A percentile compares a stretch with the other conserved stretches of the same genome.
Conservation (phyloP, 1,284 basidiomycete genomes). For the Puccinia coronata region DNA sequence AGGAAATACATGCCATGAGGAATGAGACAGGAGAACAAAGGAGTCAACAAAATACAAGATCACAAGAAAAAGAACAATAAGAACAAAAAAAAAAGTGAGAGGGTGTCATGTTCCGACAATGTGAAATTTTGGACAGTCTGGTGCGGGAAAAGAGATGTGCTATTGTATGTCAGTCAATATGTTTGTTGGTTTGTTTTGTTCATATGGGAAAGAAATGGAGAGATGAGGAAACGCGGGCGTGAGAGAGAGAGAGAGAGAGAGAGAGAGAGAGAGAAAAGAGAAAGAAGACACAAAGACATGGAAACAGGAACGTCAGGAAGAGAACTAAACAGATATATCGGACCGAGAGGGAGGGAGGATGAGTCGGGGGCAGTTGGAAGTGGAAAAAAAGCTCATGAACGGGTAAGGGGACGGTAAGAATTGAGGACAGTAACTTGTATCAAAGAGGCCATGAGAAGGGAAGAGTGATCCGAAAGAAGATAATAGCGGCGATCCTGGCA, state of each 20-base stretch:
- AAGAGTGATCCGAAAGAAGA: neutral
- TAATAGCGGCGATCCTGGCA: neutral
- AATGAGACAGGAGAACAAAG: too few species aligned
- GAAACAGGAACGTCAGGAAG: neutral
- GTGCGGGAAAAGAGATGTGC: neutral
- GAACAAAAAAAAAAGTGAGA: neutral
- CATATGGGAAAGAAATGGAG: neutral
- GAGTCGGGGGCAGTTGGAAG: neutral
- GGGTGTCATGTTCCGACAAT: neutral
- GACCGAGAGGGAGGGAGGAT: neutral
- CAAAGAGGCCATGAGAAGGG: neutral
- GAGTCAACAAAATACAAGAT: constrained; percentile 4
- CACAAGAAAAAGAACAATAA: neutral
- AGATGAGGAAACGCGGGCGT: too few species aligned
- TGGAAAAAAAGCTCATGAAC: neutral
- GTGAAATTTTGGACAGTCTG: neutral
- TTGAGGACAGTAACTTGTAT: neutral
- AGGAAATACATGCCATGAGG: too few species aligned
- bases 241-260: too few species aligned
- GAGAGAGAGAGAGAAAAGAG: neutral
- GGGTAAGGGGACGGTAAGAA: neutral
- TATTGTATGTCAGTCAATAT: neutral
- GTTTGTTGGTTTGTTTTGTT: neutral
- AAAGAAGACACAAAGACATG: neutral
- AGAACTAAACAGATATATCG: neutral